Base-by-base conservation (phyloP, 2,329 filamentous ascomycete species). In the Aciculosporium take region DNA sequence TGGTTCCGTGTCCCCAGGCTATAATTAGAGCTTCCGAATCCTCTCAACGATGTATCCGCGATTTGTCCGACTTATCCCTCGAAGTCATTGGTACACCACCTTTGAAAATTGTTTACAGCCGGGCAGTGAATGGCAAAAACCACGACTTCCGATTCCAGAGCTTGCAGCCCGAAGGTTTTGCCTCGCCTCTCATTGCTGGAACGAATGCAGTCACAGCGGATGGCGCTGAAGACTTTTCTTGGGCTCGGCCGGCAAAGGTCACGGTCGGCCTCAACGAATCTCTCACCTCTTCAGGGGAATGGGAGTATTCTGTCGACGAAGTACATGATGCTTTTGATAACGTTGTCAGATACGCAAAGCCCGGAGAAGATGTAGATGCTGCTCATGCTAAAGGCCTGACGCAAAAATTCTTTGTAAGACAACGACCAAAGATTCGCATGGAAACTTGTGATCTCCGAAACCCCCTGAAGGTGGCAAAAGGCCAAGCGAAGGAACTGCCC, bases 261-360 rank as follows among this genome's bases (percentile, higher is more conserved):
- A 72, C 72, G 8, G 85, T 98, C 17, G 79, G 85, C 4, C 65
- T 98, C 43, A 96, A 94, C 54, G 93, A 98, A 60, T 88, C 88
- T 5, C 77, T 98, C 64, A 76, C 76, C 37, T 71, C 71, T 6
- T 74, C 81, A 39, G 91, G 89, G 13, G 72, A 78, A 40, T 96
- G 89, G 88, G 71, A 82, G 46, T 98, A 96, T 56, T 80, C 82
- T 1, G 79, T 98, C 40, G 85, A 95, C 50, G 85, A 95, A 58
- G 85, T 98, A 7, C 78, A 85, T 45, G 91, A 98, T 64, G 89
- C 79, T 2, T 82, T 88, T 50, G 88, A 88, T 36, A 98, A 98
- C 53, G 65, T 81, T 29, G 79, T 88, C 45, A 82, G 79, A 48
- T 98, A 94, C 56, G 66, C 72, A 3, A 63, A 68, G 4, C 61